A percentile compares a stretch with the other conserved stretches of the same genome.
Conservation (phyloP, 2,329 filamentous ascomycete genomes). For the Spiromastix sp. region DNA sequence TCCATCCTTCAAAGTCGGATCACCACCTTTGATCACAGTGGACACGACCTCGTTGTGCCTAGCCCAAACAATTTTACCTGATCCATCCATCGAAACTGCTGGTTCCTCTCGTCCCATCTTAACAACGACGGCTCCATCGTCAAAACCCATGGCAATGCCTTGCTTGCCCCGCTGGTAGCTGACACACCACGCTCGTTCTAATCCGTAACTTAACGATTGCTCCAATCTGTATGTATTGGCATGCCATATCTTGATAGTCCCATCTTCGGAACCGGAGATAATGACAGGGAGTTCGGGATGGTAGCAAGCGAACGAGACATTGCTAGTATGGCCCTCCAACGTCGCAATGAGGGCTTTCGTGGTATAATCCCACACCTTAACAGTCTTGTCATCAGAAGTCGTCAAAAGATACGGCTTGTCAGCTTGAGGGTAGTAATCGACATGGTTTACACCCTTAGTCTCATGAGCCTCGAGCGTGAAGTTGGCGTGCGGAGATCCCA, state of each 20-base stretch:
- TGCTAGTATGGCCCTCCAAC: constrained; percentile 92
- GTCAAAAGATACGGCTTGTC: constrained; percentile 82
- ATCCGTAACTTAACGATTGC: constrained; percentile 88
- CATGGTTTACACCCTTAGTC: constrained; percentile 94
- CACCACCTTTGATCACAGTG: constrained; percentile 86
- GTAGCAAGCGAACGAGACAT: constrained; percentile 96
- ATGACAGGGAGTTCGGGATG: constrained; percentile 95
- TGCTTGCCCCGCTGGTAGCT: constrained; percentile 91
- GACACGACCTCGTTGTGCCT: constrained; percentile 92
- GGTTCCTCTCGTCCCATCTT: constrained; percentile 97
- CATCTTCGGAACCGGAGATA: constrained; percentile 94
- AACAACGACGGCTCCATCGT: constrained; percentile 93
- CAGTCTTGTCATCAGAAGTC: constrained; percentile 89
- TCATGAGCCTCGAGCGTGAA: constrained; percentile 96
- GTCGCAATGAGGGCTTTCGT: constrained; percentile 96
- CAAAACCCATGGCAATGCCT: constrained; percentile 89
- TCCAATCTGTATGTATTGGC: constrained; percentile 95
- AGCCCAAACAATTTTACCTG: constrained; percentile 93
- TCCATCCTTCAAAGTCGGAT: constrained; percentile 76
- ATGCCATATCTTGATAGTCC: constrained; percentile 96
- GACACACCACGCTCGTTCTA: constrained; percentile 96
- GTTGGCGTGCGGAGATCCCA: constrained; percentile 87
- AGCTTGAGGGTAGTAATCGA: constrained; percentile 69
- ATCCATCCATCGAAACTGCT: constrained; percentile 92
- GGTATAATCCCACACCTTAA: constrained; percentile 99